Percentiles rank a stretch among this genome's conserved stretches.
These are phyloP conservation scores for Neoscytalidium dimidiatum DNA, from an alignment of 2,329 filamentous ascomycete species.

Conservation along the genomic window DNA sequence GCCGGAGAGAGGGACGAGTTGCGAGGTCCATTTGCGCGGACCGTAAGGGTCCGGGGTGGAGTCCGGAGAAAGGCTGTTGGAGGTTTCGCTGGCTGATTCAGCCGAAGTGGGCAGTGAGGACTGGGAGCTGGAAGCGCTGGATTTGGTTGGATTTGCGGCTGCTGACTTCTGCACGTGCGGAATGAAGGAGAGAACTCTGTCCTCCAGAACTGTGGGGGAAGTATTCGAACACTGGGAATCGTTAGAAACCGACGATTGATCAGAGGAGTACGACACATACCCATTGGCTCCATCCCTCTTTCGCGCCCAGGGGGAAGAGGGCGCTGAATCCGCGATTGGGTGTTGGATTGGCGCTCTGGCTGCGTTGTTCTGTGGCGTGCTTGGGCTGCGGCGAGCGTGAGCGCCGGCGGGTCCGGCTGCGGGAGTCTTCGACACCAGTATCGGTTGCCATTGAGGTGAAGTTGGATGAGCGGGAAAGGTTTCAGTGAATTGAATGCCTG, in stretches of 20 bases:
- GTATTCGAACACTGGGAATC: constrained; percentile 76
- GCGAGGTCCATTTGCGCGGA: constrained; percentile 80
- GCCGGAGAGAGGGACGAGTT: constrained; percentile 80
- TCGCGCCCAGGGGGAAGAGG: constrained; percentile 86
- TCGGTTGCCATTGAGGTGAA: neutral
- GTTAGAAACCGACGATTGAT: neutral
- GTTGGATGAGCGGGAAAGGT: neutral
- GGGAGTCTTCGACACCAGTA: neutral
- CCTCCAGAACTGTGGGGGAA: constrained; percentile 84
- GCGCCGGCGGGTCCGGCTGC: neutral
- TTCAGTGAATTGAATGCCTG: neutral
- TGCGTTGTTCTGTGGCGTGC: constrained; percentile 31
- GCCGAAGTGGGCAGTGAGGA: constrained; percentile 42
- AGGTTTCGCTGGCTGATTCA: constrained; percentile 35
- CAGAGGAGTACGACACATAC: constrained; percentile 44
- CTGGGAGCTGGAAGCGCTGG: constrained; percentile 46
- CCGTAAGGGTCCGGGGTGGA: constrained; percentile 72
- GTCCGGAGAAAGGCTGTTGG: constrained; percentile 45
- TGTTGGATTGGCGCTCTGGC: constrained; percentile 39
- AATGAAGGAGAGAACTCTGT: constrained; percentile 81
- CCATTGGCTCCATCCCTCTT: constrained; percentile 91
- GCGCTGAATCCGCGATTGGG: constrained; percentile 38
- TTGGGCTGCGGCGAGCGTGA: neutral
- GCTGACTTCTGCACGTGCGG: constrained; percentile 76
- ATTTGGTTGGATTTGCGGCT: constrained; percentile 65